Conservation (phyloP, 2,329 filamentous ascomycete species). For the Cordyceps farinosa region DNA sequence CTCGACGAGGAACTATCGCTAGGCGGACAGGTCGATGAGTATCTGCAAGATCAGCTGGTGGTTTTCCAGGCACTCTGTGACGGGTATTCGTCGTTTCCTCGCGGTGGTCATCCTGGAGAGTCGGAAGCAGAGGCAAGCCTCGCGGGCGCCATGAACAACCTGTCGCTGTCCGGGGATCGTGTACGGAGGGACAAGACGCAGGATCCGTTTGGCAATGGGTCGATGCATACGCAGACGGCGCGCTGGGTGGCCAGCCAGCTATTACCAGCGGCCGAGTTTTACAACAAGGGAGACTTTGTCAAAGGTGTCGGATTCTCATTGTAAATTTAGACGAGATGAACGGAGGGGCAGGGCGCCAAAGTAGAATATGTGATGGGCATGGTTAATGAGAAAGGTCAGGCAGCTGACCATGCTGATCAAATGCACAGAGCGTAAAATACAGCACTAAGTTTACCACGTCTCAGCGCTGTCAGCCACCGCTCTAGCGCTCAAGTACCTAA, state of each 20-base stretch:
- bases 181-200: conserved; percentile 42
- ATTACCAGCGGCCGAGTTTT: conserved; percentile 47
- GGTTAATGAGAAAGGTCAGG: too few species aligned
- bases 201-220: conserved; percentile 55
- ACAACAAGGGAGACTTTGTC: conserved; percentile 47
- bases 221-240: conserved; percentile 55
- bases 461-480: neutral
- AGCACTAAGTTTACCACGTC: neutral
- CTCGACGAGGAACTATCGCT: conserved; percentile 44
- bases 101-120: conserved; percentile 24
- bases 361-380: too few species aligned
- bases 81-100: conserved; percentile 47
- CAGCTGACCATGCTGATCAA: too few species aligned
- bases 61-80: conserved; percentile 57
- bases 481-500: neutral
- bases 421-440: neutral
- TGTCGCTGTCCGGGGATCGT: conserved; percentile 27
- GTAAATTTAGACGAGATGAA: neutral
- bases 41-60: conserved; percentile 59
- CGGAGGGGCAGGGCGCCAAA: too few species aligned
- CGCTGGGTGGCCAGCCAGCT: conserved; percentile 56
- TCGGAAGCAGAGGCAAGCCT: conserved; percentile 17
- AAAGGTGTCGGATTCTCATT: conserved; percentile 40
- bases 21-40: conserved; percentile 50
- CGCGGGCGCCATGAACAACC: conserved; percentile 29